A percentile compares a stretch with the other conserved stretches of the same genome.
These are phyloP conservation scores for Nicotiana obtusifolia DNA, from an alignment of 257 asterid genomes.

Conservation along the genomic window DNA sequence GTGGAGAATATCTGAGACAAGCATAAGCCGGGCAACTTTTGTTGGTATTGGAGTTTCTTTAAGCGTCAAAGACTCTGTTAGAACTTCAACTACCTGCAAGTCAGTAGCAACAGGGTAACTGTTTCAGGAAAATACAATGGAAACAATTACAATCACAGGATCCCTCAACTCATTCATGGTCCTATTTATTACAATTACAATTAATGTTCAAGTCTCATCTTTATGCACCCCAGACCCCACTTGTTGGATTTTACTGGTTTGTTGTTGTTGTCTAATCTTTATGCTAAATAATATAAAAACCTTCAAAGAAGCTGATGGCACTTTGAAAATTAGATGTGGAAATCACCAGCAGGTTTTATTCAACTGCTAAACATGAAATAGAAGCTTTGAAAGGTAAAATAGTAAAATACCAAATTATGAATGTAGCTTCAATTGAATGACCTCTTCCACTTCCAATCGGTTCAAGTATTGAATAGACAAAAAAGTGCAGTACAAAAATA, in stretches of 20 bases:
- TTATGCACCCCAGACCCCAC: neutral
- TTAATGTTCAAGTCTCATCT: neutral
- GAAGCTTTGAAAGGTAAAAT: neutral
- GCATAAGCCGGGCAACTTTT: conserved; percentile 98
- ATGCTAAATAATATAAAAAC: neutral
- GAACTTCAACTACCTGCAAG: conserved; percentile 84
- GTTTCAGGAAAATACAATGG: neutral
- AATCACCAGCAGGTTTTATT: neutral
- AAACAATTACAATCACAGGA: neutral
- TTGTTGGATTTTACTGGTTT: too few species aligned
- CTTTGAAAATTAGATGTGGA: neutral
- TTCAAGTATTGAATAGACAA: neutral
- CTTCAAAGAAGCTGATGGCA: neutral
- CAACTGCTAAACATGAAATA: neutral
- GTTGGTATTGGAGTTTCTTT: conserved; percentile 97
- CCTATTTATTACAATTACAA: neutral
- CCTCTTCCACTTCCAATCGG: neutral
- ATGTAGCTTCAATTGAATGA: neutral
- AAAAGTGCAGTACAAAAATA: neutral
- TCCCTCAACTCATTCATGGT: neutral
- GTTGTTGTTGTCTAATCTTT: neutral
- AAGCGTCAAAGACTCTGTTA: conserved; percentile 92
- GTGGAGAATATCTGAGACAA: conserved; percentile 94
- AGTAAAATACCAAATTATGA: neutral
- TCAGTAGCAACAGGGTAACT: neutral